Conservation (phyloP, 1,139 yeast species). For the Suhomyces wounanorum region DNA sequence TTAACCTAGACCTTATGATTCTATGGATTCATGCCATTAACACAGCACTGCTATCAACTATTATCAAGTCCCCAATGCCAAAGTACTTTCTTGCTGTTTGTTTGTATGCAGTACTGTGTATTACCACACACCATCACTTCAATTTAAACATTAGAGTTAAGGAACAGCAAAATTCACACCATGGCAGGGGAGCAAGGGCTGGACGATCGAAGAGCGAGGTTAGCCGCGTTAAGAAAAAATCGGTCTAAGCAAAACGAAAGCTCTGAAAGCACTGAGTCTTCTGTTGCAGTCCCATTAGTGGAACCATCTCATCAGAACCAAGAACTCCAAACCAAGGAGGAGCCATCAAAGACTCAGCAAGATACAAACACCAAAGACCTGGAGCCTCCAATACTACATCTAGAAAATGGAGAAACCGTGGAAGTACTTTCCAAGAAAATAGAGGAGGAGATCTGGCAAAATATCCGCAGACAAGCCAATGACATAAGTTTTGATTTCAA, state of each 20-base stretch:
- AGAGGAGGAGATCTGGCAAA: constrained; percentile 25
- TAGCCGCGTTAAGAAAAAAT: constrained; percentile 27
- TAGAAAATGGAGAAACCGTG: constrained; percentile 27
- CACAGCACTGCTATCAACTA: no score
- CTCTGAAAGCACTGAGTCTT: background rate
- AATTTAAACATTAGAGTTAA: no score
- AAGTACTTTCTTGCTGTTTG: no score
- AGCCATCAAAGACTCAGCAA: background rate
- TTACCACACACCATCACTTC: no score
- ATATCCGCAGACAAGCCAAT: constrained; percentile 21
- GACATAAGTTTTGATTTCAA: constrained; percentile 7
- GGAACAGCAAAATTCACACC: background rate
- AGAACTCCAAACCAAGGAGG: background rate
- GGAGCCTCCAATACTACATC: constrained; percentile 15
- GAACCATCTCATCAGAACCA: background rate
- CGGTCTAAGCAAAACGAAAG: constrained; percentile 6
- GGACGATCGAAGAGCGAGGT: constrained; percentile 25
- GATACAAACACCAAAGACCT: background rate
- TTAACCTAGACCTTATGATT: no score
- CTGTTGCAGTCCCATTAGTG: background rate
- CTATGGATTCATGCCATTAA: no score
- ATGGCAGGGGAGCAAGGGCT: constrained; percentile 1
- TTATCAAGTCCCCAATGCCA: no score
- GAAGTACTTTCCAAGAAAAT: constrained; percentile 29
- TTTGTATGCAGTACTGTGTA: no score